A percentile compares a stretch with the other conserved stretches of the same genome.
Conservation (phyloP, 179 eudicot species). For the Amaranthus tricolor region DNA sequence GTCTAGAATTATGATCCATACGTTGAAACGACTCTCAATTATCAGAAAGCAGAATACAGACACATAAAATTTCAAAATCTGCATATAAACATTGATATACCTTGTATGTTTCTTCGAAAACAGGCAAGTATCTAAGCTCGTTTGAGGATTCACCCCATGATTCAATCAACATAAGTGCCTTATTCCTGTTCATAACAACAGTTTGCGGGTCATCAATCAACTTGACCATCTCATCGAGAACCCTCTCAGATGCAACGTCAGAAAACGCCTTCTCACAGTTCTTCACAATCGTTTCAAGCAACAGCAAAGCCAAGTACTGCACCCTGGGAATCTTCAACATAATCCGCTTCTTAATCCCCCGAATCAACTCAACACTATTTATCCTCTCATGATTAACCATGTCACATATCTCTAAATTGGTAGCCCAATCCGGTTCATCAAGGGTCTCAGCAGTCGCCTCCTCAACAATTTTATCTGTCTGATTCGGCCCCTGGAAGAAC, state of each 20-base stretch:
- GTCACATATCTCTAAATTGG: slow-evolving; percentile 87
- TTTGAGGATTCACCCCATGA: slow-evolving; percentile 97
- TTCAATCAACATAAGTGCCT: slow-evolving; percentile 77
- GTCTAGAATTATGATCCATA: too few relatives aligned
- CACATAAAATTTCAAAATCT: background rate
- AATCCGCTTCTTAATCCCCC: slow-evolving; percentile 83
- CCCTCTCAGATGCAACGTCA: slow-evolving; percentile 93
- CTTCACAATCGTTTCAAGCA: slow-evolving; percentile 90
- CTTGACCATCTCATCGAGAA: slow-evolving; percentile 98
- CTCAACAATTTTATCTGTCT: slow-evolving; percentile 82
- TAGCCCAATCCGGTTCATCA: slow-evolving; percentile 92
- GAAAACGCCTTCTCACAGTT: slow-evolving; percentile 98
- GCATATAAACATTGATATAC: slow-evolving; percentile 29
- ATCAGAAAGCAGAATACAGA: too few relatives aligned
- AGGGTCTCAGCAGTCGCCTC: slow-evolving; percentile 90
- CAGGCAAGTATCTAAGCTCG: slow-evolving; percentile 95
- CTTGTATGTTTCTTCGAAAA: slow-evolving; percentile 97
- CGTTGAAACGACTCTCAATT: too few relatives aligned
- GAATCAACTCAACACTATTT: slow-evolving; percentile 70
- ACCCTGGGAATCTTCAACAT: slow-evolving; percentile 76
- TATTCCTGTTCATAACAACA: slow-evolving; percentile 81
- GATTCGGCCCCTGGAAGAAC: slow-evolving; percentile 80
- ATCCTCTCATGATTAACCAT: slow-evolving; percentile 81
- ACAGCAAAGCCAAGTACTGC: slow-evolving; percentile 76
- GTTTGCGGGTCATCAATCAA: slow-evolving; percentile 97